A percentile compares a stretch with the other conserved stretches of the same genome.
phyloP scores from a whole-genome alignment of 441 rosid genomes.

The Eruca vesicaria region DNA sequence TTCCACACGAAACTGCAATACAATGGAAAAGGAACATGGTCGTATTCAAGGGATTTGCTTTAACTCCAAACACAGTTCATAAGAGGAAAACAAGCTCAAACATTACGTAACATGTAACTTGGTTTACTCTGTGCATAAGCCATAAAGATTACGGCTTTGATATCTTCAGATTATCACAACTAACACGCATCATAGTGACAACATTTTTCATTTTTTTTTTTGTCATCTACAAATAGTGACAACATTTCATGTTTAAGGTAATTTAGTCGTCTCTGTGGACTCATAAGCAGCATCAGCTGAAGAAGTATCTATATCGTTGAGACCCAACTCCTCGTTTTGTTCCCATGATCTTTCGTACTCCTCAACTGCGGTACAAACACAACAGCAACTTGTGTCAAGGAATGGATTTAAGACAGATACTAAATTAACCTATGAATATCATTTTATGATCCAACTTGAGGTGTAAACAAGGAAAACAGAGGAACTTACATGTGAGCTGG shows the following conservation, averaged over 20 bases:
- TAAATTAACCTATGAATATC: background rate
- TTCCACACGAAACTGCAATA: background rate
- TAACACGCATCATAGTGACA: background rate
- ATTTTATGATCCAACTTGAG: background rate
- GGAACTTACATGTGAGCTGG: conserved; percentile 74
- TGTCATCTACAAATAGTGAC: too few species aligned
- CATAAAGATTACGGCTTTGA: background rate
- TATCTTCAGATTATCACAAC: background rate
- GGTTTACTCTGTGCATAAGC: background rate
- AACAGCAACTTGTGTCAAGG: background rate
- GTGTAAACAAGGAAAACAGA: background rate
- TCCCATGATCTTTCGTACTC: conserved; percentile 92
- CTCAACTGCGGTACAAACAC: conserved; percentile 54
- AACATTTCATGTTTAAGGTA: background rate
- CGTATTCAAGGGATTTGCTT: background rate
- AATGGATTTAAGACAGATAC: background rate
- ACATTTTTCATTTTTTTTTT: too few species aligned
- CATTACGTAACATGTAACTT: background rate
- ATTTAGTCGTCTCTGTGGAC: conserved; percentile 6
- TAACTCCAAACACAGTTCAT: background rate
- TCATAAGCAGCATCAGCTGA: conserved; percentile 82
- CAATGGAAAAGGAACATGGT: background rate
- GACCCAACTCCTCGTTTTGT: conserved; percentile 91
- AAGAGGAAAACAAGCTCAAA: background rate
- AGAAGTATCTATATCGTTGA: conserved; percentile 88